Conservation (phyloP, 2,329 filamentous ascomycete species). For the Colletotrichum tabaci region DNA sequence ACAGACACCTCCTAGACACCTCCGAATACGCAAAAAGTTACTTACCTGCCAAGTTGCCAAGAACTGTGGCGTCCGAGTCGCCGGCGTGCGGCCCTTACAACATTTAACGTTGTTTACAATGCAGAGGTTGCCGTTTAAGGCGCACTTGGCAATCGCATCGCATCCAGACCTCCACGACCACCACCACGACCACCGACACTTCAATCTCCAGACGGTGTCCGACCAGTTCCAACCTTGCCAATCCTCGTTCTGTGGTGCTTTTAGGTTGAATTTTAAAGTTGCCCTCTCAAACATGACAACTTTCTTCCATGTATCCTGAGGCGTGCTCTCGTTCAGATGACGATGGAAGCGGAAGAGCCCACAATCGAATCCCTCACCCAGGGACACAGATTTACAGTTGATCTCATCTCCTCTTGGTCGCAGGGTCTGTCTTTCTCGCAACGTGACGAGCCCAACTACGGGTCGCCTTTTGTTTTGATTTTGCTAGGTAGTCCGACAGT, state of each 20-base stretch:
- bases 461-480: conserved; percentile 9
- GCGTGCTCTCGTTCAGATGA: conserved; percentile 37
- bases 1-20: background rate
- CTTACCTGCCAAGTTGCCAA: conserved; percentile 22
- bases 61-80: background rate
- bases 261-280: conserved; percentile 30
- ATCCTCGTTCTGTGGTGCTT: background rate
- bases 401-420: conserved; percentile 24
- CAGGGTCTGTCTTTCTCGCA: conserved; percentile 16
- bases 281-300: conserved; percentile 37
- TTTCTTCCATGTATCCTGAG: conserved; percentile 25
- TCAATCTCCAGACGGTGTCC: no score
- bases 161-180: background rate
- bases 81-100: background rate
- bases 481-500: background rate
- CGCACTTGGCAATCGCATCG: background rate
- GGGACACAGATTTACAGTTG: conserved; percentile 22
- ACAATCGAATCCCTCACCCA: background rate
- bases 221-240: no score
- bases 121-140: background rate
- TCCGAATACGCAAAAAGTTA: background rate
- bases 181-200: no score
- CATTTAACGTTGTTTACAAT: background rate
- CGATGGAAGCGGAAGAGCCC: conserved; percentile 22
- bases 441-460: conserved; percentile 9